Evolutionary conservation across 164 flowering plant genomes (phyloP), one percentile per base, ranked within the genome.

Genomic region (Vitis riparia): DNA sequence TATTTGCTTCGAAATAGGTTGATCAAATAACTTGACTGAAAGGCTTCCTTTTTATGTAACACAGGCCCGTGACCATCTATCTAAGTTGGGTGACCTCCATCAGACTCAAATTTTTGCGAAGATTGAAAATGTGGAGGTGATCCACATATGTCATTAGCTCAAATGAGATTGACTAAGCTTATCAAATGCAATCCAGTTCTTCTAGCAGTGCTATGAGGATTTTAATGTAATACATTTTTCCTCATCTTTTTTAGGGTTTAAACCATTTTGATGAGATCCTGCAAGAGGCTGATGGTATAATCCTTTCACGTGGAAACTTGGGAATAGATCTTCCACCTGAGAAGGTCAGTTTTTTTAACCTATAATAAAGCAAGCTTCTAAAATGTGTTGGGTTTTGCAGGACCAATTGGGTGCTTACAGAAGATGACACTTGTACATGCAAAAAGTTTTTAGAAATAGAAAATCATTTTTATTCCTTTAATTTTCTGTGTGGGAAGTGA

Each of bases 71-170:
- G 90, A 89, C 51, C 87, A 75, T 69, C 91, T 94, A 63, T 85
- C 92, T n/a, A 89, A 82, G 65, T 71, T 85, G 75, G 98, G 97
- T 68, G 92, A 89, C 69, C 94, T 94, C 49, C 72, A 48, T 63
- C 97, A 92, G 73, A 91, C 99, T 23, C 98, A 89, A 77, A 94
- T 94, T 67, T 88, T 91, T 79, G 98, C 99, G 1, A 94, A 94
- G 81, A 94, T 94, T 74, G 92, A 88, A 68, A 88, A 82, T 75
- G 65, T 84, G 14, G 92, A 88, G 74, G 87, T 78, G 53, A 64
- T 71, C 50, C 16, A 15, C 32, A 55, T 19, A 29, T 60, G 9
- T 51, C 62, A 19, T 19, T 72, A 55, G 49, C 29, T 50, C 2
- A 2, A n/a, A 11, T 15, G 51, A 60, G 49, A 27, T 37, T 27